Conservation (phyloP, 2,329 filamentous ascomycete species). For the Talaromyces pinophilus region DNA sequence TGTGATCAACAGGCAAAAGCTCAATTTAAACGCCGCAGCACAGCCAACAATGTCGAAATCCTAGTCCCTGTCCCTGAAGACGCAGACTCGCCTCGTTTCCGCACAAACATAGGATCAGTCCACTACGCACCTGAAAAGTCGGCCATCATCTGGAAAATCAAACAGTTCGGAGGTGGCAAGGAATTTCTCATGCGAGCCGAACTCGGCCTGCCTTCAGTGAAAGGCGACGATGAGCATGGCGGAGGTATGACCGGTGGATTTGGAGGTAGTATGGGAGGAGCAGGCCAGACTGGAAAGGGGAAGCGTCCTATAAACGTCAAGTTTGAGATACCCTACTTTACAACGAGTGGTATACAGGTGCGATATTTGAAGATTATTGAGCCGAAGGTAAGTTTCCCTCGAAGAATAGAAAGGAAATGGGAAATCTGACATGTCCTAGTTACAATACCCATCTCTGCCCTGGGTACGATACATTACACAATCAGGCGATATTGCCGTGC, state of each 20-base stretch:
- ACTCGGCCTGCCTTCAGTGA: slow-evolving; percentile 87
- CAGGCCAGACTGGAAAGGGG: slow-evolving; percentile 74
- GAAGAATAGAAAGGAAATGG: neutral
- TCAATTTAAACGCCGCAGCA: slow-evolving; percentile 96
- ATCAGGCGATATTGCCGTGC: slow-evolving; percentile 92
- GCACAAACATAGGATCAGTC: slow-evolving; percentile 94
- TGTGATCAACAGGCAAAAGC: slow-evolving; percentile 66
- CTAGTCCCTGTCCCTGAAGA: slow-evolving; percentile 96
- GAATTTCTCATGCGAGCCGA: slow-evolving; percentile 99
- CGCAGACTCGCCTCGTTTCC: slow-evolving; percentile 91
- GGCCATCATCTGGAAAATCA: slow-evolving; percentile 99
- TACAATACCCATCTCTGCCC: slow-evolving; percentile 96
- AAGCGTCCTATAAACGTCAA: slow-evolving; percentile 98
- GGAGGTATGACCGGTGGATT: slow-evolving; percentile 98
- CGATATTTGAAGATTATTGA: slow-evolving; percentile 99
- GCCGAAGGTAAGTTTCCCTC: slow-evolving; percentile 73
- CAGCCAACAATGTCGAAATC: slow-evolving; percentile 98
- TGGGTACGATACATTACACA: slow-evolving; percentile 99
- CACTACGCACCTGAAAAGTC: slow-evolving; percentile 98
- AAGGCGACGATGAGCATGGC: slow-evolving; percentile 91
- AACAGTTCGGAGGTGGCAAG: slow-evolving; percentile 97
- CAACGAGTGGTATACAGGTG: slow-evolving; percentile 98
- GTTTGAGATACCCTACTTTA: slow-evolving; percentile 99
- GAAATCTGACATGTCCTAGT: slow-evolving; percentile 49
- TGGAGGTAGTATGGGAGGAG: slow-evolving; percentile 92